These are phyloP conservation scores for Lodderomyces beijingensis DNA, from an alignment of 1,139 yeast species.

Conservation along the genomic window DNA sequence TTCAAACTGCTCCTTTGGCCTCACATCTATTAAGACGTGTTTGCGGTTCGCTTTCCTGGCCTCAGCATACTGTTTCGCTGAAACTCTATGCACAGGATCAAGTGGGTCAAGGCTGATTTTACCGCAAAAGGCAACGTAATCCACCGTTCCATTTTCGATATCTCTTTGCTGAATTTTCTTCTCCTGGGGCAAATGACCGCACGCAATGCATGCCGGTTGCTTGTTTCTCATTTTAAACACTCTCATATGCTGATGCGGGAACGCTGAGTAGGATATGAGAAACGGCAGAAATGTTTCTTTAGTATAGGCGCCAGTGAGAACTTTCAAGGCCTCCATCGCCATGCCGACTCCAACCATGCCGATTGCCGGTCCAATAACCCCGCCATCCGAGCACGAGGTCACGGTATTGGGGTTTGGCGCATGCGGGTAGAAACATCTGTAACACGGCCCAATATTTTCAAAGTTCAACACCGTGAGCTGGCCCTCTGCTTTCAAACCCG, in stretches of 20 bases:
- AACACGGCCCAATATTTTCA: slow-evolving; percentile 77
- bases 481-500: slow-evolving; percentile 90
- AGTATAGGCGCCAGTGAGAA: slow-evolving; percentile 56
- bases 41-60: background rate
- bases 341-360: slow-evolving; percentile 87
- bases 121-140: slow-evolving; percentile 79
- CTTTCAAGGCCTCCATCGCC: slow-evolving; percentile 82
- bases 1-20: slow-evolving; percentile 72
- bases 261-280: slow-evolving; percentile 67
- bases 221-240: slow-evolving; percentile 76
- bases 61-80: slow-evolving; percentile 38
- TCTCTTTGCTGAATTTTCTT: slow-evolving; percentile 39
- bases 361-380: slow-evolving; percentile 93
- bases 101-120: slow-evolving; percentile 29
- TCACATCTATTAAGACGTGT: slow-evolving; percentile 61
- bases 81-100: slow-evolving; percentile 37
- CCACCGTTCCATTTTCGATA: slow-evolving; percentile 45
- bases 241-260: slow-evolving; percentile 65
- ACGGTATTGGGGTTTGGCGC: slow-evolving; percentile 88
- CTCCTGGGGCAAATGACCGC: slow-evolving; percentile 51
- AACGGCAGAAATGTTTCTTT: slow-evolving; percentile 59
- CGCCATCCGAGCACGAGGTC: slow-evolving; percentile 88
- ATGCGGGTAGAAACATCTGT: slow-evolving; percentile 84
- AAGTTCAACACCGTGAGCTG: slow-evolving; percentile 77
- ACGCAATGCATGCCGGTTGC: slow-evolving; percentile 57